These are phyloP conservation scores for Meripilus lineatus DNA, from an alignment of 1,284 basidiomycete genomes.

Conservation along the genomic window DNA sequence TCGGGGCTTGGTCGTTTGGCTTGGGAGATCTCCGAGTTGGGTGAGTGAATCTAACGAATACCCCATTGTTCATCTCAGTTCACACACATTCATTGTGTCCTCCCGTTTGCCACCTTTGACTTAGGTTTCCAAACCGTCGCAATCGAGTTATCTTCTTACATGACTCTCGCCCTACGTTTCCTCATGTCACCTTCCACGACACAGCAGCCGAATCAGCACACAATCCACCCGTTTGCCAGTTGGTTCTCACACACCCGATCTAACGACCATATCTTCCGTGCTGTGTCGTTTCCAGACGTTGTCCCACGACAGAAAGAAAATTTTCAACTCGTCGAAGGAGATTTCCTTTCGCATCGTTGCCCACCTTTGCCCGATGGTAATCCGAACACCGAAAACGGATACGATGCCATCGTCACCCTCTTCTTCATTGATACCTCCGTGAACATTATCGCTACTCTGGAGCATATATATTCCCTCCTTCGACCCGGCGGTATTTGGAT, in stretches of 20 bases:
- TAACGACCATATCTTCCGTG: conserved; percentile 45
- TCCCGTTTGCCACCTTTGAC: too few species aligned
- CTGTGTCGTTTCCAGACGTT: conserved; percentile 52
- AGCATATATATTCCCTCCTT: conserved; percentile 48
- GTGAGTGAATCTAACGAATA: conserved; percentile 33
- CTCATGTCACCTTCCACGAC: conserved; percentile 46
- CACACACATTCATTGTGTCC: too few species aligned
- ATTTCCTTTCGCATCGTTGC: conserved; percentile 47
- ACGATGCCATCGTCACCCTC: conserved; percentile 57
- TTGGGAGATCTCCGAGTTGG: conserved; percentile 60
- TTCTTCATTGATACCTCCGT: conserved; percentile 70
- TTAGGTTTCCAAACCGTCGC: conserved; percentile 53
- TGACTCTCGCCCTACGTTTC: conserved; percentile 56
- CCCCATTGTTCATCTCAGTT: not conserved
- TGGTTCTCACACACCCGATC: conserved; percentile 66
- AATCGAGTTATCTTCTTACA: conserved; percentile 59
- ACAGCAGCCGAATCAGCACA: conserved; percentile 37
- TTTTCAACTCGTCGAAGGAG: conserved; percentile 43
- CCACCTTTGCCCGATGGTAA: too few species aligned
- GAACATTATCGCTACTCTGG: conserved; percentile 49
- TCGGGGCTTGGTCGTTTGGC: conserved; percentile 58
- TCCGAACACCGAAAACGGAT: conserved; percentile 29
- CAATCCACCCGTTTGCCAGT: conserved; percentile 53
- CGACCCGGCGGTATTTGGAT: conserved; percentile 60
- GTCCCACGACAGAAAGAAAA: conserved; percentile 40